phyloP scores from a whole-genome alignment of 441 rosid species.

The Gossypium gossypioides region DNA sequence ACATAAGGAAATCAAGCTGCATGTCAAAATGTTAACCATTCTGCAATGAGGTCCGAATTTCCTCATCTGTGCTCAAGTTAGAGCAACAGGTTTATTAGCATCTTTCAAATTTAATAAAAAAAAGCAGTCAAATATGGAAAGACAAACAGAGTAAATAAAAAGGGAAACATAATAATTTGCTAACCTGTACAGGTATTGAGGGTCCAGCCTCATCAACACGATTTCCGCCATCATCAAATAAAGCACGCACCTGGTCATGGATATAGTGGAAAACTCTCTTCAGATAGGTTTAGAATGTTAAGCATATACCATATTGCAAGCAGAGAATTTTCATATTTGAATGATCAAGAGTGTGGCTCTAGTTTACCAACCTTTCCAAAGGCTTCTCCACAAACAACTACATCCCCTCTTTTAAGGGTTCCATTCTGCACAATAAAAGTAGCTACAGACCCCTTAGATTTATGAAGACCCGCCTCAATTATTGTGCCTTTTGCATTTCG shows the following conservation, averaged over 20 bases:
- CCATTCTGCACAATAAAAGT: constrained; percentile 95
- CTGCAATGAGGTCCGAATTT: neutral
- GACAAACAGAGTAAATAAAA: neutral
- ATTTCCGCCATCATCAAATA: constrained; percentile 73
- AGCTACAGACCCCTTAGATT: constrained; percentile 85
- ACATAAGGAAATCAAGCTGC: neutral
- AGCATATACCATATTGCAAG: constrained; percentile 16
- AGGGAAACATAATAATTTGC: constrained; percentile 10
- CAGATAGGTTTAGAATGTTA: neutral
- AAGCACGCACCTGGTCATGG: constrained; percentile 72
- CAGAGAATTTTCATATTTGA: constrained; percentile 12
- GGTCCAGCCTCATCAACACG: constrained; percentile 91
- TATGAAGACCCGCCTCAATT: constrained; percentile 88
- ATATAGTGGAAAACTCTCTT: neutral
- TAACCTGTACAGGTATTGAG: constrained; percentile 88
- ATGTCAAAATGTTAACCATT: neutral
- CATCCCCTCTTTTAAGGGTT: constrained; percentile 76
- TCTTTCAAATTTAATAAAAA: neutral
- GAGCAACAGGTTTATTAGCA: neutral
- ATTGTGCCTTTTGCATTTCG: constrained; percentile 95
- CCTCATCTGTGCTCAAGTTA: neutral
- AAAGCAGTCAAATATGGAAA: neutral
- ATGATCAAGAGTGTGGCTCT: constrained; percentile 9
- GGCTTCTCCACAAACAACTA: constrained; percentile 89
- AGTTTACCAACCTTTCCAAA: constrained; percentile 74